Percentiles rank a stretch among this genome's conserved stretches.
Conservation (phyloP, 176 grass and related monocot genomes). For the Coix lacrymajobi region DNA sequence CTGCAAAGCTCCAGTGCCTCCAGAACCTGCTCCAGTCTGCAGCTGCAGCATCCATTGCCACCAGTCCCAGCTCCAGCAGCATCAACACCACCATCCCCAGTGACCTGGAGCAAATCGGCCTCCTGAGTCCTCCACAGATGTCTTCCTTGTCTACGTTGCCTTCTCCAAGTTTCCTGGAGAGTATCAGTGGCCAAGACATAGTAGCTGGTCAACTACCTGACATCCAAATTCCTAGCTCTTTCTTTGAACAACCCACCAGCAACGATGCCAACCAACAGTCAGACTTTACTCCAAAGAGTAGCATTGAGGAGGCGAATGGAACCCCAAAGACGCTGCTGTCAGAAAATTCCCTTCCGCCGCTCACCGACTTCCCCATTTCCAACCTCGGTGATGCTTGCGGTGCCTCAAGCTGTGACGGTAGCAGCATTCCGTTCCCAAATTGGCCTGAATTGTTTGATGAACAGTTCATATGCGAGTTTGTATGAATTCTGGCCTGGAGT, state of each 20-base stretch:
- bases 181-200: slow-evolving; percentile 29
- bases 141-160: slow-evolving; percentile 51
- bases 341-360: slow-evolving; percentile 64
- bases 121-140: slow-evolving; percentile 57
- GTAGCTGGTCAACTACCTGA: slow-evolving; percentile 33
- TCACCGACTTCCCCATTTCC: slow-evolving; percentile 61
- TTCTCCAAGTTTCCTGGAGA: slow-evolving; percentile 33
- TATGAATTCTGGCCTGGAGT: slow-evolving; percentile 30
- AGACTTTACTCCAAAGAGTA: slow-evolving; percentile 26
- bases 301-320: slow-evolving; percentile 26
- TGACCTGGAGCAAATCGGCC: slow-evolving; percentile 56
- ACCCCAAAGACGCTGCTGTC: slow-evolving; percentile 44
- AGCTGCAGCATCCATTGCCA: slow-evolving; percentile 24
- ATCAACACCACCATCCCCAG: slow-evolving; percentile 39
- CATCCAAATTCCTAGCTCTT: slow-evolving; percentile 51
- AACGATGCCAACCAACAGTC: slow-evolving; percentile 29
- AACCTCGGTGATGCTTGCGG: slow-evolving; percentile 65
- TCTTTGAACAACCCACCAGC: slow-evolving; percentile 45
- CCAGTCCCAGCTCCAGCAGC: slow-evolving; percentile 37
- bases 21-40: slow-evolving; percentile 54
- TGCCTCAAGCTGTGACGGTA: slow-evolving; percentile 61
- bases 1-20: slow-evolving; percentile 60
- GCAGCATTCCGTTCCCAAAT: slow-evolving; percentile 40
- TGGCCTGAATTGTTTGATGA: slow-evolving; percentile 68
- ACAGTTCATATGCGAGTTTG: slow-evolving; percentile 60